Base-by-base conservation (phyloP, 106 monocot genomes). In the Gastrodia elata region DNA sequence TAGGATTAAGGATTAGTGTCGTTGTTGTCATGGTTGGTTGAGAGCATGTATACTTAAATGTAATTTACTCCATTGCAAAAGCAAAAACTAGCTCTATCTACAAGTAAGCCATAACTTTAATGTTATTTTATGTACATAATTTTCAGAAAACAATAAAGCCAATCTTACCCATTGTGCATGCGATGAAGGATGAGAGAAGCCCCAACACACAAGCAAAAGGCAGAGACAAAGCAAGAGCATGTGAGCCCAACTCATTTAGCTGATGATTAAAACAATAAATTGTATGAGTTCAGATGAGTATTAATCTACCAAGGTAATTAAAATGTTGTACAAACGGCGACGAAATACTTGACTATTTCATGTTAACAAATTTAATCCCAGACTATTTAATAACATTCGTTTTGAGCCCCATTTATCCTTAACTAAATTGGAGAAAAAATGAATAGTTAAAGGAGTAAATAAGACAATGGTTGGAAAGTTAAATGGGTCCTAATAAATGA, bases 201-300 rank as follows among this genome's bases (percentile, higher is more conserved):
- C 98, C 98, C 75, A 98, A 83, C 70, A 93, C 82, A 77, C 90
- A 93, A 36, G 98, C 93, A 78, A 98, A 93, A 71, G 98, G 98
- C 76, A 98, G 74, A 26, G 98, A 93, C 77, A 98, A 48, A 59
- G 88, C 91, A 76, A 98, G 91, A 77, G 98, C 91, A 72, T 65
- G 86, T 2, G 88, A 76, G 61, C 78, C 80, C 83, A 93, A 56
- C 69, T 72, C 77, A 4, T 81, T 76, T 65, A 98, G 86, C 98
- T 98, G 89, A 68, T 28, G 67, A 84, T 36, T 48, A 46, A 76
- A 78, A 26, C 11, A 52, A 41, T 40, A 20, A 67, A 8, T 43
- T 79, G 35, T 10, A 18, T 37, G 44, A 38, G 64, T 26, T 64
- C 39, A 75, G 30, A 43, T 75, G 27, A 59, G 7, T 37, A 41